Percentiles rank a stretch among this genome's conserved stretches.
Conservation (phyloP, 1,139 yeast genomes). For the Candida mesenterica region DNA sequence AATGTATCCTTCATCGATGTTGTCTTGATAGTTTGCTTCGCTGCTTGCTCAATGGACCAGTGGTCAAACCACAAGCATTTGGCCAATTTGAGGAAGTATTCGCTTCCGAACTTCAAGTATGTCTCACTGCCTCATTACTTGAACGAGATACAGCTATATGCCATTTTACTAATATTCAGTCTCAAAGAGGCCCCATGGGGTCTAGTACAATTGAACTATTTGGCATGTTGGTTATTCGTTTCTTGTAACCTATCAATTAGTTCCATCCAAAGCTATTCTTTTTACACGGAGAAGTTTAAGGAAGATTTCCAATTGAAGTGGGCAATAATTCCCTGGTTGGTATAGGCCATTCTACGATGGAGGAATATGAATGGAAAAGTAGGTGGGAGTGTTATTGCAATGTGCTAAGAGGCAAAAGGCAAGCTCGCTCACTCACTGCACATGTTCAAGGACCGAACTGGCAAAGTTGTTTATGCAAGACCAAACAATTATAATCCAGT, state of each 20-base stretch:
- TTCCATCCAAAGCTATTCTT: constrained; percentile 56
- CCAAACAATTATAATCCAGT: no score
- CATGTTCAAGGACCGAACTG: no score
- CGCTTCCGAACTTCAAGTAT: constrained; percentile 55
- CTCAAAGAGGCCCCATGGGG: constrained; percentile 12
- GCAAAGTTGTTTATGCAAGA: no score
- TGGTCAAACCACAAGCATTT: constrained; percentile 57
- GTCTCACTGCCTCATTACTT: constrained; percentile 79
- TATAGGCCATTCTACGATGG: no score
- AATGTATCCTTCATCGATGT: constrained; percentile 3
- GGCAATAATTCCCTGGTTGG: constrained; percentile 12
- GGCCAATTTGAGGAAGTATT: constrained; percentile 62
- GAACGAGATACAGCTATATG: constrained; percentile 69
- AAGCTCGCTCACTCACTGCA: no score
- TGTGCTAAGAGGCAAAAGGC: no score
- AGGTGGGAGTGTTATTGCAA: no score
- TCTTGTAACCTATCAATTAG: constrained; percentile 58
- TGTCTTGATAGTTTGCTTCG: constrained; percentile 28
- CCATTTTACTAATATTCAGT: constrained; percentile 26
- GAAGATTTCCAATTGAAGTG: constrained; percentile 12
- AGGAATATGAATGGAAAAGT: neutral
- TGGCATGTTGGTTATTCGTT: constrained; percentile 54
- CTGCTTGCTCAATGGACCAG: constrained; percentile 55
- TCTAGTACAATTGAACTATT: constrained; percentile 17
- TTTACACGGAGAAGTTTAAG: constrained; percentile 35